Evolutionary conservation across 163 green algal genomes (phyloP).

Genomic region (Scenedesmus sp.): DNA sequence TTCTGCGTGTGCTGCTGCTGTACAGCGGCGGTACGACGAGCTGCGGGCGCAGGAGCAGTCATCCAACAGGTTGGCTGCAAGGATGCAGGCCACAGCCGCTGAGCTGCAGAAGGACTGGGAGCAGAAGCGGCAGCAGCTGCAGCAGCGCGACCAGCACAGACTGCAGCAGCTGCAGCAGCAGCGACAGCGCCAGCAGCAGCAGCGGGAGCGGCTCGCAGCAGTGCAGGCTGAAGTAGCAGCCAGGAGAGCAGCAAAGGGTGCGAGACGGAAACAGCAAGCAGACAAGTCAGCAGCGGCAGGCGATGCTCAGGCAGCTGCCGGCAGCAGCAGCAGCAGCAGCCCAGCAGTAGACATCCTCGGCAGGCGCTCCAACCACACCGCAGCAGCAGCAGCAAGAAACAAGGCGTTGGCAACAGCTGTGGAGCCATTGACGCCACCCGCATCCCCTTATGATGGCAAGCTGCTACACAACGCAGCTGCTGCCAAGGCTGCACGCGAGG

Average conservation of each 20-base stretch:
- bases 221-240: constrained; percentile 6
- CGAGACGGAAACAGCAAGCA: neutral
- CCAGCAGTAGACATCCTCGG: constrained; percentile 6
- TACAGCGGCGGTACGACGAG: constrained; percentile 32
- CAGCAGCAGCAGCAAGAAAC: constrained; percentile 10
- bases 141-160: neutral
- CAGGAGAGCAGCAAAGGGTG: neutral
- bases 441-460: neutral
- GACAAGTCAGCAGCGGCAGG: neutral
- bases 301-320: neutral
- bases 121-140: constrained; percentile 4
- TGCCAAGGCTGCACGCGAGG: neutral
- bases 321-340: neutral
- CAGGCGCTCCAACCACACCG: neutral
- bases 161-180: neutral
- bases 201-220: neutral
- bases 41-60: neutral
- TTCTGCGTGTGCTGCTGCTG: neutral
- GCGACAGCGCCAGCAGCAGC: neutral
- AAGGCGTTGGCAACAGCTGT: neutral
- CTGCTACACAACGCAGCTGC: neutral
- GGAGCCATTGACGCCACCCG: constrained; percentile 11
- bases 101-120: neutral
- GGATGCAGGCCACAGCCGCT: neutral
- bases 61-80: neutral